These are phyloP conservation scores for Bipolaris oryzae DNA, from an alignment of 2,329 filamentous ascomycete genomes.

Conservation along the genomic window DNA sequence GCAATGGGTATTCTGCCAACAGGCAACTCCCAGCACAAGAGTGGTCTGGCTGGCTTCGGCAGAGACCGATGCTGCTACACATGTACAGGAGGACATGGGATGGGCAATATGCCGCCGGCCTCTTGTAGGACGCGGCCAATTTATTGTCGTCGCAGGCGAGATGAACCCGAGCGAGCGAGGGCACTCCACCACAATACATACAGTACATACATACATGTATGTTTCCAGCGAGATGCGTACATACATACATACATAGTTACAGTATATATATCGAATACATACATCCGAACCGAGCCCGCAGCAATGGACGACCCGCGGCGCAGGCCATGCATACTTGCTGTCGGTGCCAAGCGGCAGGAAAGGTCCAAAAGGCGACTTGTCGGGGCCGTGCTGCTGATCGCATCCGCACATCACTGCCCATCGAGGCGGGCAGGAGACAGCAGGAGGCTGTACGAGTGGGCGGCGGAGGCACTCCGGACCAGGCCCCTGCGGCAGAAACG, in stretches of 20 bases:
- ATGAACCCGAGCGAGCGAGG: constrained; percentile 14
- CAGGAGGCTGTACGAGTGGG: constrained; percentile 20
- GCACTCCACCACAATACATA: not conserved
- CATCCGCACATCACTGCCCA: constrained; percentile 14
- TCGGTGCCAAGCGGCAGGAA: constrained; percentile 17
- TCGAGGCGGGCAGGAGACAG: constrained; percentile 15
- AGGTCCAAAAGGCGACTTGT: constrained; percentile 2
- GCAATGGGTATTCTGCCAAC: constrained; percentile 1
- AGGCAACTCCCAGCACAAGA: constrained; percentile 10
- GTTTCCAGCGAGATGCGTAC: no score
- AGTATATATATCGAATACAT: not conserved
- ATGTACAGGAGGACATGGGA: constrained; percentile 1
- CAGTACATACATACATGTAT: not conserved
- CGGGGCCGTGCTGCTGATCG: constrained; percentile 15
- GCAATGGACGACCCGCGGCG: constrained; percentile 9
- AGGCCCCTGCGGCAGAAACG: constrained; percentile 30
- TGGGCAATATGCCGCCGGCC: constrained; percentile 26
- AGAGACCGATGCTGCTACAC: constrained; percentile 20
- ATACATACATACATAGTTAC: not conserved
- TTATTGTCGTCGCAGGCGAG: constrained; percentile 21
- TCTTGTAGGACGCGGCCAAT: constrained; percentile 25
- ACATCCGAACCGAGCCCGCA: constrained; percentile 20
- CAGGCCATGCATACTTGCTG: not conserved
- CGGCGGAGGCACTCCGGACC: constrained; percentile 17
- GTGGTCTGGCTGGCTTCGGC: constrained; percentile 16